Base-by-base conservation (phyloP, 2,329 filamentous ascomycete species). In the Aspergillus ibericus region DNA sequence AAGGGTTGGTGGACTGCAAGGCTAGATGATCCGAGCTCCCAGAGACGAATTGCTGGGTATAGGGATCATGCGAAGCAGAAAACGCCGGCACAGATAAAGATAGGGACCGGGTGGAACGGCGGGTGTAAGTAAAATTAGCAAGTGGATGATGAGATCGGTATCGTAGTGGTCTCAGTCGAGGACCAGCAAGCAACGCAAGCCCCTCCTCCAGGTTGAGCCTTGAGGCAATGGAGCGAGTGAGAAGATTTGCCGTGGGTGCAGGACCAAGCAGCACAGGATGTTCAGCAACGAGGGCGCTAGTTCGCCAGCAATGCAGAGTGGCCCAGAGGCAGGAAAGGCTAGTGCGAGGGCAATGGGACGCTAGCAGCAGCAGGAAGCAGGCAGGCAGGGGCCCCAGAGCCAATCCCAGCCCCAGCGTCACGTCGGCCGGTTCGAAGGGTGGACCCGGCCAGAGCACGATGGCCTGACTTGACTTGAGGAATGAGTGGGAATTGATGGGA, bases 351-450 rank as follows among this genome's bases (percentile, higher is more conserved):
- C 49, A 42, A 62, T 40, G 62, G 53, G 56, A 60, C 59, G 59
- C 63, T 63, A 59, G 55, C 53, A 60, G 59, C 35, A 68, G 59
- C 54, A 63, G 53, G 59, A 59, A 65, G 56, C 60, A 66, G 61
- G 62, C 56, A 59, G 61, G 59, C 58, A 55, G 57, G 53, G 59
- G 63, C 63, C 63, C 63, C 49, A 61, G 59, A 35, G 60, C 69
- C 68, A 71, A 72, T 70, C 62, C 69, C 66, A 69, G 67, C 63
- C 59, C 25, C 53, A 63, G 57, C 53, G 63, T 63, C 55, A 60
- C 55, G 65, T 64, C 60, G 65, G 64, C 66, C 59, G 61, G 56
- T 64, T 34, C 34, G 20, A 50, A 62, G 49, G 60, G 68, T 71
- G 67, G 68, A 66, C 55, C 65, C 59, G 61, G 63, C 53, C 56